These are phyloP conservation scores for Apiospora rasikravindrae DNA, from an alignment of 2,329 filamentous ascomycete genomes.

Conservation along the genomic window DNA sequence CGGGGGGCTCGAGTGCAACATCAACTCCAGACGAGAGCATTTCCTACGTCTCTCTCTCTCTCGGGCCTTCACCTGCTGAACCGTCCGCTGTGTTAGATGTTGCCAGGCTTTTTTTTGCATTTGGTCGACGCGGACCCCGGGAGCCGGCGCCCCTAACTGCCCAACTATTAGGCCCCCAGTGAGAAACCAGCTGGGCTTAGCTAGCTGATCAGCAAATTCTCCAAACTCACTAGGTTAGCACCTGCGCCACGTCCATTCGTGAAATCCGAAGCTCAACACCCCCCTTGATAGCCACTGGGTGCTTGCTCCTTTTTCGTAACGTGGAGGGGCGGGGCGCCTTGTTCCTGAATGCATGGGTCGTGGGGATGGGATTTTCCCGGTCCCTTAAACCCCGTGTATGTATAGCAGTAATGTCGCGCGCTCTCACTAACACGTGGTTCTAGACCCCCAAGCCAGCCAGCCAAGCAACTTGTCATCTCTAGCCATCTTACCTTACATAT, in stretches of 20 bases:
- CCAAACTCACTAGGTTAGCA: neutral
- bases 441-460: neutral
- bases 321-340: slow-evolving; percentile 5
- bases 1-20: neutral
- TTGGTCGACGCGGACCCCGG: neutral
- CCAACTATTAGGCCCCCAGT: too few relatives aligned
- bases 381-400: neutral
- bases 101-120: neutral
- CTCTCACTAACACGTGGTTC: neutral
- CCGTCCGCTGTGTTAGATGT: slow-evolving; percentile 9
- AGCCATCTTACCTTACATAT: slow-evolving; percentile 2
- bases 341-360: neutral
- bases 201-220: neutral
- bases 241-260: neutral
- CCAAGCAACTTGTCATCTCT: slow-evolving; percentile 15
- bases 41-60: neutral
- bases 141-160: neutral
- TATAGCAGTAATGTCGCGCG: neutral
- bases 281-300: slow-evolving; percentile 6
- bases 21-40: neutral
- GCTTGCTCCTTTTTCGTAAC: slow-evolving; percentile 8
- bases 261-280: neutral
- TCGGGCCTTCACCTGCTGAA: slow-evolving; percentile 7
- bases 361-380: neutral
- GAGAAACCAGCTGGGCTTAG: too few relatives aligned